Evolutionary conservation across 495 filamentous ascomycete genomes (phyloP), one percentile per base, ranked within the genome.

Genomic region (Platismatia glauca): DNA sequence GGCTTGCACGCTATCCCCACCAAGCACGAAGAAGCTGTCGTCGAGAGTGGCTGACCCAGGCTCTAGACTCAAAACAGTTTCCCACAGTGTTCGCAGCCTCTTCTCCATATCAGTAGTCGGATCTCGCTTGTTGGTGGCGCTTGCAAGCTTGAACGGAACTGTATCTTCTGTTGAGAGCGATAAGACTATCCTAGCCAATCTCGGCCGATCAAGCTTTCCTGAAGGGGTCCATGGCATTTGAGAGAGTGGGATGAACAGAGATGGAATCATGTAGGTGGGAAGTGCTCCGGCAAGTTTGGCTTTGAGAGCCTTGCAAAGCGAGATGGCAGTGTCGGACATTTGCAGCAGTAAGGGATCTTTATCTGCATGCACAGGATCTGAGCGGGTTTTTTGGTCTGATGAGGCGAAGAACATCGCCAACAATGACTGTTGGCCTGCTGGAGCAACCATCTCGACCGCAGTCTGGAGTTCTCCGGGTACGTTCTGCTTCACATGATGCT

Each of bases 1-100:
- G 0, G 81, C 81, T 11, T 67, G 69, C 43, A 84, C 71, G 7
- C 79, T 82, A 58, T 84, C 80, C 7, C 82, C 82, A 8, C 82
- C 82, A 7, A 81, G 48, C 13, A 66, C 67, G 66, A 84, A 82
- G 71, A 84, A 84, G 70, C 71, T 78, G 63, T 82, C 77, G 3
- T 73, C 71, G 4, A 67, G 68, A 9, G 70, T 64, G 24, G 79
- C 57, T 29, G 66, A 56, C 48, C 63, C 68, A 11, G 65, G 29
- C 2, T 65, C 35, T 4, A 77, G 35, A 43, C 64, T 64, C 12
- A 78, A 64, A 0, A 71, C 63, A 2, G 55, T 13, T 0, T 69
- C 66, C 73, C 74, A 77, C n/a, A 78, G 61, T 15, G 61, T 44
- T 24, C 67, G 69, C 3, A 77, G 64, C 0, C 20, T 33, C 55